A percentile compares a stretch with the other conserved stretches of the same genome.
Conservation (phyloP, 176 grass and related monocot genomes). For the Eragrostis curvula region DNA sequence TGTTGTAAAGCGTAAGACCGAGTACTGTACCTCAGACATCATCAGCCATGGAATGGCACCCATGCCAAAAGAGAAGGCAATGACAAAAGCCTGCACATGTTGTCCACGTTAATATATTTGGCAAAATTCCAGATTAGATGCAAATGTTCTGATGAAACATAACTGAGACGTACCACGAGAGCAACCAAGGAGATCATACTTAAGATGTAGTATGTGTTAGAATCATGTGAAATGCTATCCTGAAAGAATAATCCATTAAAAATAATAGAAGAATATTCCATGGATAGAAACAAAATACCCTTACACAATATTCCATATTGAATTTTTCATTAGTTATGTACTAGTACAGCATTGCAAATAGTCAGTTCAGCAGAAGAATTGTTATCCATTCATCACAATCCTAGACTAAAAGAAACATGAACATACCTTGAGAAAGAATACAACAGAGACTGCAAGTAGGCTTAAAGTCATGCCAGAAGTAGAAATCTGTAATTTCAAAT, state of each 20-base stretch:
- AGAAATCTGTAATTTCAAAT: constrained; percentile 72
- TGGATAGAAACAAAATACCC: not conserved
- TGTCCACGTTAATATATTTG: not conserved
- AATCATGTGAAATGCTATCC: constrained; percentile 63
- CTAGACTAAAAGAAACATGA: constrained; percentile 2
- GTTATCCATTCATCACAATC: not conserved
- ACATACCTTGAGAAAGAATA: constrained; percentile 84
- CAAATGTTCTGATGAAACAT: constrained; percentile 16
- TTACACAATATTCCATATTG: not conserved
- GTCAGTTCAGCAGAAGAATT: not conserved
- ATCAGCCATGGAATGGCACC: constrained; percentile 99
- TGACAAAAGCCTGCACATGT: constrained; percentile 69
- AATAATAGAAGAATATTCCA: not conserved
- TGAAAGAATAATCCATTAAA: constrained; percentile 43
- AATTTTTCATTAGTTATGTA: not conserved
- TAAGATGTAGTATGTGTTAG: constrained; percentile 60
- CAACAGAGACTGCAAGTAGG: constrained; percentile 77
- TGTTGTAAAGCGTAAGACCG: not conserved
- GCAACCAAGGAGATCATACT: constrained; percentile 86
- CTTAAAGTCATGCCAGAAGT: constrained; percentile 76
- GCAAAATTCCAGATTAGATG: constrained; percentile 7
- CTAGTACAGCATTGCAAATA: not conserved
- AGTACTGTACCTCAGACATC: constrained; percentile 88
- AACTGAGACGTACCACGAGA: constrained; percentile 68
- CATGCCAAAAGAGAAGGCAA: constrained; percentile 91